Percentiles rank a stretch among this genome's conserved stretches.
Evolutionary conservation across 2,329 filamentous ascomycete species (phyloP).

Genomic region (Fusarium cicatricum): DNA sequence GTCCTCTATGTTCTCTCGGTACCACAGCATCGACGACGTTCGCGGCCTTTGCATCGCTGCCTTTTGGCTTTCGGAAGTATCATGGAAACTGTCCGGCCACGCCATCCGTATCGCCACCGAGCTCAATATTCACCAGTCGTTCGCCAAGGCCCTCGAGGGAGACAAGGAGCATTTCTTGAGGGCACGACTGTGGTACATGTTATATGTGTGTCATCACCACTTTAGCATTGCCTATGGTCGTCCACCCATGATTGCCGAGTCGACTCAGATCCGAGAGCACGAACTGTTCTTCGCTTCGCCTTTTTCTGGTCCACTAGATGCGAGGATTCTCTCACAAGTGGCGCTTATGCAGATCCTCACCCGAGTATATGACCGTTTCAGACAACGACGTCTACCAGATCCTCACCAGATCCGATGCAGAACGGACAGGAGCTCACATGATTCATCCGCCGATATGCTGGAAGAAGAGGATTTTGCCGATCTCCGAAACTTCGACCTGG

Average conservation of each 20-base stretch:
- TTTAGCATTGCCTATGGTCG: slow-evolving; percentile 46
- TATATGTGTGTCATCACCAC: slow-evolving; percentile 46
- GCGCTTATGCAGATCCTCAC: slow-evolving; percentile 26
- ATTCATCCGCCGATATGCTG: slow-evolving; percentile 34
- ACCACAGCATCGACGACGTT: slow-evolving; percentile 65
- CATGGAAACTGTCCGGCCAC: slow-evolving; percentile 67
- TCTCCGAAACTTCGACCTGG: slow-evolving; percentile 51
- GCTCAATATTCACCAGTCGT: slow-evolving; percentile 62
- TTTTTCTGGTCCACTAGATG: slow-evolving; percentile 15
- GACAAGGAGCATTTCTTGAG: slow-evolving; percentile 60
- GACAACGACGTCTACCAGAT: slow-evolving; percentile 8
- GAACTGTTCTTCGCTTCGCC: slow-evolving; percentile 40
- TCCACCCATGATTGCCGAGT: slow-evolving; percentile 41
- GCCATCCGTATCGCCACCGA: slow-evolving; percentile 66
- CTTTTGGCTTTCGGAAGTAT: slow-evolving; percentile 69
- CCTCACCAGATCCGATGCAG: slow-evolving; percentile 14
- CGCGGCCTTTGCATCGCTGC: slow-evolving; percentile 68
- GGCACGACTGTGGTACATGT: slow-evolving; percentile 65
- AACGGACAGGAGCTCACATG: slow-evolving; percentile 1
- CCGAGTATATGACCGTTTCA: slow-evolving; percentile 21
- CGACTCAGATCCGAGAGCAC: slow-evolving; percentile 34
- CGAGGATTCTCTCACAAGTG: slow-evolving; percentile 21
- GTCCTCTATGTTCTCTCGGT: slow-evolving; percentile 64
- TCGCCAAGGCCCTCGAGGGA: slow-evolving; percentile 56
- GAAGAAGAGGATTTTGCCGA: slow-evolving; percentile 48